Evolutionary conservation across 441 rosid species (phyloP).

Genomic region (Mallotus japonicus): DNA sequence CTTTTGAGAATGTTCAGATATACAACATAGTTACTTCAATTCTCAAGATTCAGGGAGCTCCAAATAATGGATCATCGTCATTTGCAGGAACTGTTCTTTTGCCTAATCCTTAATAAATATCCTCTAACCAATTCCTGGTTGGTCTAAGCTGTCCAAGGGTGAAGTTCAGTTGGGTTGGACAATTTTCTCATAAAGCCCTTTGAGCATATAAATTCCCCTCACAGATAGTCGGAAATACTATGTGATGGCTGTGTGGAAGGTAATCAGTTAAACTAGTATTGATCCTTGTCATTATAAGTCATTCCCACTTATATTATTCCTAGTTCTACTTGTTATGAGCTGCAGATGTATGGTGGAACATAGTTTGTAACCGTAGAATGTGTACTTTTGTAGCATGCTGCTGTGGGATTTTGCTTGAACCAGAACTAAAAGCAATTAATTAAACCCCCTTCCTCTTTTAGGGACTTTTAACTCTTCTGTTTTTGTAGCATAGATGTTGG

Average conservation of each 20-base stretch:
- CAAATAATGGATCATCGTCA: slow-evolving; percentile 66
- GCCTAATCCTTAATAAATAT: slow-evolving; percentile 24
- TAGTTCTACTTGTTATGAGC: slow-evolving; percentile 14
- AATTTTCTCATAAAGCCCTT: not conserved
- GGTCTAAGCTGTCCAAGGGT: slow-evolving; percentile 9
- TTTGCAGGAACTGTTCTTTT: slow-evolving; percentile 49
- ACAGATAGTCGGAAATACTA: not conserved
- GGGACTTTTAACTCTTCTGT: not conserved
- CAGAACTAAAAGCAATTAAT: not conserved
- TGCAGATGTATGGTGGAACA: slow-evolving; percentile 1
- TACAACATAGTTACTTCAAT: slow-evolving; percentile 78
- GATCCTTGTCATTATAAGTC: slow-evolving; percentile 12
- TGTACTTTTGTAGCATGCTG: not conserved
- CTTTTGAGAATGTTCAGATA: slow-evolving; percentile 90
- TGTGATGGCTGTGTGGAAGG: slow-evolving; percentile 14
- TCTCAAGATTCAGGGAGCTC: slow-evolving; percentile 61
- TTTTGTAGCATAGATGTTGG: too few relatives aligned
- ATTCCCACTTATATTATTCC: slow-evolving; percentile 9
- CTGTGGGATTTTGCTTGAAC: not conserved
- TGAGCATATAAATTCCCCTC: not conserved
- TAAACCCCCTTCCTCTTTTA: not conserved
- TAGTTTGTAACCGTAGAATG: slow-evolving; percentile 6
- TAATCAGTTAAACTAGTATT: not conserved
- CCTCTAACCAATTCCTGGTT: not conserved
- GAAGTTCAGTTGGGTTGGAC: not conserved